Conservation (phyloP, 2,329 filamentous ascomycete genomes). For the Dactylellina drechsleri region DNA sequence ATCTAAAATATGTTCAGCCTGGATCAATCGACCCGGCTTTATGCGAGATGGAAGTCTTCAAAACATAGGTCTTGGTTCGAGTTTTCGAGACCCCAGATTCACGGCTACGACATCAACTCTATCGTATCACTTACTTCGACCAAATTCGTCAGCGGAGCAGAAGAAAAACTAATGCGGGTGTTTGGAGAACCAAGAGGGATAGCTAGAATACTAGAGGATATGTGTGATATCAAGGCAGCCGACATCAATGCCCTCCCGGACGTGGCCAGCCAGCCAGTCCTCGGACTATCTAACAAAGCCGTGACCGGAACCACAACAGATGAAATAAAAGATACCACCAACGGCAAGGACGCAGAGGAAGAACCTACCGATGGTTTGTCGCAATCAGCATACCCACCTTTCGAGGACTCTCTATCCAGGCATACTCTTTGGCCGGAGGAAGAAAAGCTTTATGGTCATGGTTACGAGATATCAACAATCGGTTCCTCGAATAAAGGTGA, state of each 20-base stretch:
- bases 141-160: constrained; percentile 91
- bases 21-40: constrained; percentile 91
- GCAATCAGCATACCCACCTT: constrained; percentile 71
- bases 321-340: constrained; percentile 67
- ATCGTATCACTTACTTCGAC: constrained; percentile 77
- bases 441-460: constrained; percentile 97
- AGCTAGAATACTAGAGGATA: constrained; percentile 74
- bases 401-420: constrained; percentile 87
- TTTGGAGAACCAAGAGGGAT: constrained; percentile 90
- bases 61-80: constrained; percentile 81
- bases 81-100: constrained; percentile 93
- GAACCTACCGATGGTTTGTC: constrained; percentile 63
- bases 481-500: constrained; percentile 78
- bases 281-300: constrained; percentile 96
- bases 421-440: constrained; percentile 95
- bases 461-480: constrained; percentile 92
- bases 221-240: constrained; percentile 71
- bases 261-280: constrained; percentile 91
- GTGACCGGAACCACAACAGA: constrained; percentile 69
- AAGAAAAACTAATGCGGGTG: constrained; percentile 97
- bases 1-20: constrained; percentile 21
- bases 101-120: constrained; percentile 97
- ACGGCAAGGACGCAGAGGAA: constrained; percentile 68
- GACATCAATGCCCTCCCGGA: constrained; percentile 73
- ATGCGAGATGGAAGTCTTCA: constrained; percentile 76